Evolutionary conservation across 208 protist species (phyloP).

Genomic region (Acanthamoeba castellanii): DNA sequence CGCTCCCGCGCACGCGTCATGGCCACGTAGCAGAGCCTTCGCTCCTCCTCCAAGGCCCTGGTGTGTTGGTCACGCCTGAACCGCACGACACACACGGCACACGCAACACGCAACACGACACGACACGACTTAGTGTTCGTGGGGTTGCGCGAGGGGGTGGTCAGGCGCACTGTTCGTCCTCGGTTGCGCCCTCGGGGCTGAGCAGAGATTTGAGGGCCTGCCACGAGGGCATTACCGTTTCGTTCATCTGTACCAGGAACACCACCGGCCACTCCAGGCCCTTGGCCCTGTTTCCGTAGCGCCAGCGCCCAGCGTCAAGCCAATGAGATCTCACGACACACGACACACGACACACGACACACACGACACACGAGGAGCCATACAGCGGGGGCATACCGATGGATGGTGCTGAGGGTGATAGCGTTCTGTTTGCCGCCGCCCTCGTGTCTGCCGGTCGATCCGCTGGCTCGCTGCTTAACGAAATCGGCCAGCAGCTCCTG

Average conservation of each 20-base stretch:
- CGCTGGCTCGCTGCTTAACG: neutral
- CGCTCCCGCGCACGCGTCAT: neutral
- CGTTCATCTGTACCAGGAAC: constrained; percentile 19
- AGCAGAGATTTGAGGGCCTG: neutral
- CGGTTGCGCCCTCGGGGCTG: neutral
- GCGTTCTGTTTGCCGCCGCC: neutral
- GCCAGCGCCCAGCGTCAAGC: neutral
- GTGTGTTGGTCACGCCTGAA: neutral
- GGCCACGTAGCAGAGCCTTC: constrained; percentile 14
- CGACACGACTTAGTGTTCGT: too few species aligned
- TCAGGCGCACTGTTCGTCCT: neutral
- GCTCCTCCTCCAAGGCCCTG: neutral
- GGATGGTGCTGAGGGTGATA: neutral
- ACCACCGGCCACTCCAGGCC: constrained; percentile 2
- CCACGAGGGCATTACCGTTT: neutral
- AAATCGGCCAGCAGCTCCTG: neutral
- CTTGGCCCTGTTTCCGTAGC: neutral
- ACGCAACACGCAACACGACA: too few species aligned
- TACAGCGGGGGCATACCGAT: neutral
- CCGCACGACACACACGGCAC: neutral
- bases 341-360: neutral
- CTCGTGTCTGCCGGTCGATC: neutral
- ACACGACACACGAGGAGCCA: too few species aligned
- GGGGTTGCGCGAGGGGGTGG: neutral
- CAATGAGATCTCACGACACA: too few species aligned